A percentile compares a stretch with the other conserved stretches of the same genome.
Evolutionary conservation across 83 land plant species (phyloP).

Genomic region (Diphasiastrum complanatum): DNA sequence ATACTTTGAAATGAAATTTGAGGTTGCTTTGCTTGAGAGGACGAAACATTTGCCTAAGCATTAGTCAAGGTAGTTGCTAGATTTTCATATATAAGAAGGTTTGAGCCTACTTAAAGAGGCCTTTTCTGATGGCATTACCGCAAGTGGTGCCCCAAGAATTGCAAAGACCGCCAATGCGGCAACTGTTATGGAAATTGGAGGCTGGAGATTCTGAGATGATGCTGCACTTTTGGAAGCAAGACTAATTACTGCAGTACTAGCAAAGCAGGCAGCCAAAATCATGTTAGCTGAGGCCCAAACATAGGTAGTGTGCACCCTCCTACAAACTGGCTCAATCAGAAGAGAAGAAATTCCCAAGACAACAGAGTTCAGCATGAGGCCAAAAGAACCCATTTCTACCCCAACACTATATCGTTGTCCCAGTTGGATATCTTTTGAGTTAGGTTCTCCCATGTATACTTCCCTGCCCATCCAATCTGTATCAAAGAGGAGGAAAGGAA

Average conservation of each 20-base stretch:
- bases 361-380: slow-evolving; percentile 11
- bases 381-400: slow-evolving; percentile 8
- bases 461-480: too few species aligned
- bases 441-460: neutral
- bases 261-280: neutral
- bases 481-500: too few species aligned
- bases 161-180: neutral
- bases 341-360: slow-evolving; percentile 2
- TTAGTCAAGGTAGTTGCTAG: too few species aligned
- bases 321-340: neutral
- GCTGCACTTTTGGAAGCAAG: too few species aligned
- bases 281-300: neutral
- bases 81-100: too few species aligned
- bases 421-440: neutral
- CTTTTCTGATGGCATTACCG: too few species aligned
- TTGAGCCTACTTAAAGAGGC: too few species aligned
- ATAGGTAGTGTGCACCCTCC: neutral
- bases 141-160: slow-evolving; percentile 3
- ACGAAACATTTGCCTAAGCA: too few species aligned
- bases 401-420: neutral
- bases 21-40: too few species aligned
- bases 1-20: too few species aligned
- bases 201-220: neutral
- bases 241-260: too few species aligned
- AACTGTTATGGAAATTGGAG: neutral